These are phyloP conservation scores for Neopestalotiopsis clavispora DNA, from an alignment of 2,329 filamentous ascomycete species.

Conservation along the genomic window DNA sequence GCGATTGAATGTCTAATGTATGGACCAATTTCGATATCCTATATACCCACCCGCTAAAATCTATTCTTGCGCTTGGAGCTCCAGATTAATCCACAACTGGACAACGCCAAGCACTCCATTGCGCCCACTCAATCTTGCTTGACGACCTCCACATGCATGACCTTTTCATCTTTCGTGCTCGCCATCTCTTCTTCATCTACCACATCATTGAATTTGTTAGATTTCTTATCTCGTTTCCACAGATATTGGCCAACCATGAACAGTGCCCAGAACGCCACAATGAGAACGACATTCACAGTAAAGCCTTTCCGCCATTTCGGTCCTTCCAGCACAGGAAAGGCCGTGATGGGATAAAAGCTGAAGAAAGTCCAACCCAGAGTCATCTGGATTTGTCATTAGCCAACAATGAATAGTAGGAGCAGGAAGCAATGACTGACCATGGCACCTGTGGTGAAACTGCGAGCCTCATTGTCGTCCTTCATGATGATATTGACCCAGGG, in stretches of 20 bases:
- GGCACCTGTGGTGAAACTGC: slow-evolving; percentile 28
- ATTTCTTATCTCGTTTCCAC: slow-evolving; percentile 7
- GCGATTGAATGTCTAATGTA: neutral
- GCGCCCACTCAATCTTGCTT: neutral
- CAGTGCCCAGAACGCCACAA: slow-evolving; percentile 4
- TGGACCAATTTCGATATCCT: neutral
- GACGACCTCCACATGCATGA: neutral
- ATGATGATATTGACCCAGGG: slow-evolving; percentile 30
- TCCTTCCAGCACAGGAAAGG: slow-evolving; percentile 26
- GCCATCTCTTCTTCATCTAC: neutral
- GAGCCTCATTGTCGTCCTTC: slow-evolving; percentile 29
- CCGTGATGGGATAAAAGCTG: slow-evolving; percentile 25
- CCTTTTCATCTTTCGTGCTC: neutral
- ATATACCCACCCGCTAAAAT: neutral
- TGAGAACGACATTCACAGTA: slow-evolving; percentile 24
- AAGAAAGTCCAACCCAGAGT: slow-evolving; percentile 27
- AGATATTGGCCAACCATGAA: slow-evolving; percentile 15
- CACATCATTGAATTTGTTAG: neutral
- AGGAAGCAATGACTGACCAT: slow-evolving; percentile 20
- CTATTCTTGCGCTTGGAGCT: no score
- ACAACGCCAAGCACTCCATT: no score
- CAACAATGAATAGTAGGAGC: neutral
- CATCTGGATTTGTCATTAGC: slow-evolving; percentile 6
- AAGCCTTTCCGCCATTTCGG: slow-evolving; percentile 29
- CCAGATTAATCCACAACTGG: no score